Base-by-base conservation (phyloP, 1,284 basidiomycete species). In the Amylostereum chailletii region DNA sequence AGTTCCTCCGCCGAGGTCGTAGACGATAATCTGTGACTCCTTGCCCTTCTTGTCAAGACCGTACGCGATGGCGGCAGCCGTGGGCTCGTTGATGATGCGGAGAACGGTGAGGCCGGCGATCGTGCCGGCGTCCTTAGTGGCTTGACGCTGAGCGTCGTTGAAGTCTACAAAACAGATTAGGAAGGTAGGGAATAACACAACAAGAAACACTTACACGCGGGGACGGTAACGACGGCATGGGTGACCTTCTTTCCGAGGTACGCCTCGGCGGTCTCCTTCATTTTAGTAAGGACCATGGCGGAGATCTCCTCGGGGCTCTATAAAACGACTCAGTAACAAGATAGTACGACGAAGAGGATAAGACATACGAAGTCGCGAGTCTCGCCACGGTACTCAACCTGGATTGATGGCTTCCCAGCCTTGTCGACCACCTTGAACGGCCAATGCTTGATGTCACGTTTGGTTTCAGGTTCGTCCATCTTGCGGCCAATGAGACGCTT, bases 241-340 rank as follows among this genome's bases (percentile, higher is more conserved):
- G 91, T 94, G 67, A 99, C 95, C 69, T 93, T 90, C 67, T 94
- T 80, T 58, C 94, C 94, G 52, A 99, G 86, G 72, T 97, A 97
- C 27, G 94, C 91, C 78, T 98, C 95, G 55, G 95, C 95, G 42
- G 92, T 98, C 76, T 98, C 95, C 83, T 98, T 98, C 94, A 99
- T 98, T 80, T 98, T 98, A 54, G 69, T 76, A 54, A 98, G 74
- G 61, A 99, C 81, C 95, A 98, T 99, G 51, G 94, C 91, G 50
- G 84, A 90, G 59, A 94, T 81, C 71, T 94, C 91, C 68, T 94
- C 90, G 1, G 91, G 86, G 2, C 83, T 81, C 85, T 86, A 46
- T n/a, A 31, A 10, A 34, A 8, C 45, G 47, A 10, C 7, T 42
- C 10, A 42, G 40, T 33, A 9, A 19, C 8, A 34, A 5, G 34